A percentile compares a stretch with the other conserved stretches of the same genome.
Conservation (phyloP, 345 rosid genomes). For the Corchorus olitorius region DNA sequence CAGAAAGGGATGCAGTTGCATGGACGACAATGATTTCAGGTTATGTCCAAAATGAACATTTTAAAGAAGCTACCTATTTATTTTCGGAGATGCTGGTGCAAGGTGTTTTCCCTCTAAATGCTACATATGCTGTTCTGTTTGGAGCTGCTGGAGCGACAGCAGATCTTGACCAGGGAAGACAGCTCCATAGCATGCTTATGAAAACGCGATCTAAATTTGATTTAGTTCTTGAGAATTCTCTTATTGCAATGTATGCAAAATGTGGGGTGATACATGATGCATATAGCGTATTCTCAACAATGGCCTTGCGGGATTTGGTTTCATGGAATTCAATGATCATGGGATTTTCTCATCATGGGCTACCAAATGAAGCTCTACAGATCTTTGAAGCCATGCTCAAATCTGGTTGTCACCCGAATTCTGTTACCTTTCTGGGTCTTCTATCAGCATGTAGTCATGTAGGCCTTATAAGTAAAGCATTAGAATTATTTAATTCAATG, state of each 20-base stretch:
- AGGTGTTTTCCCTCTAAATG: constrained; percentile 38
- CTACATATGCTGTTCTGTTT: constrained; percentile 47
- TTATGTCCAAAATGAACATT: constrained; percentile 52
- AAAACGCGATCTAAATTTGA: constrained; percentile 41
- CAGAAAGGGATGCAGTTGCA: constrained; percentile 51
- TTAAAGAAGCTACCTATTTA: constrained; percentile 39
- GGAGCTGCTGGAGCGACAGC: constrained; percentile 75
- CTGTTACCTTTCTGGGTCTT: constrained; percentile 48
- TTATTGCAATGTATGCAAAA: constrained; percentile 63
- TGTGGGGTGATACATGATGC: constrained; percentile 50
- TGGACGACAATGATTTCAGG: constrained; percentile 67
- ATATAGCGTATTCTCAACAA: constrained; percentile 39
- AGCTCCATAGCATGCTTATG: constrained; percentile 52
- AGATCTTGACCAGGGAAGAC: constrained; percentile 64
- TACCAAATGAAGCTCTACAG: constrained; percentile 44
- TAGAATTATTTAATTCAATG: constrained; percentile 45
- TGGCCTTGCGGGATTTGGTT: constrained; percentile 42
- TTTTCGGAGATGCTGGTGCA: constrained; percentile 42
- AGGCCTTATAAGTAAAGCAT: constrained; percentile 39
- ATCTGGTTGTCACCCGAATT: constrained; percentile 47
- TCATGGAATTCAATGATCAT: constrained; percentile 67
- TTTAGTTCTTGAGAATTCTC: constrained; percentile 46
- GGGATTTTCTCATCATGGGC: constrained; percentile 55
- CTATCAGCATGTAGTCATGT: constrained; percentile 55
- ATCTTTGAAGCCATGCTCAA: constrained; percentile 42